Percentiles rank a stretch among this genome's conserved stretches.
phyloP scores from a whole-genome alignment of 495 filamentous ascomycete species.

The Rusavskia elegans region DNA sequence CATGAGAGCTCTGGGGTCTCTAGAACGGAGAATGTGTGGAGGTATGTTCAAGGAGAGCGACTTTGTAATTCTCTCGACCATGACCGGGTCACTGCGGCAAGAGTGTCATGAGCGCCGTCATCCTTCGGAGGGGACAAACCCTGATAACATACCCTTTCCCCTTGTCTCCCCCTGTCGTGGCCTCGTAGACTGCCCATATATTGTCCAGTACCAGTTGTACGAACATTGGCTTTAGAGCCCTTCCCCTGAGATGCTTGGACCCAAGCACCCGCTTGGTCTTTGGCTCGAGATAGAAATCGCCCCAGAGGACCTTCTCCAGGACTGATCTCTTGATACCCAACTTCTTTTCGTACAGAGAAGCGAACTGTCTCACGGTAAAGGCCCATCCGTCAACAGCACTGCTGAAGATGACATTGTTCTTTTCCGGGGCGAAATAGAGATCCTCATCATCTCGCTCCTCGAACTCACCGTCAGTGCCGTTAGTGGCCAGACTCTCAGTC shows the following conservation, averaged over 20 bases:
- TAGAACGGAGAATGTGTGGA: conserved; percentile 66
- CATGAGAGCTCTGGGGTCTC: conserved; percentile 70
- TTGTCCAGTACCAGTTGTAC: conserved; percentile 92
- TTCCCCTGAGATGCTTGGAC: conserved; percentile 83
- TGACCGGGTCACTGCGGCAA: conserved; percentile 48
- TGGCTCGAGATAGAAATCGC: conserved; percentile 89
- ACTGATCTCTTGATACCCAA: conserved; percentile 83
- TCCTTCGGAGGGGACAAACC: conserved; percentile 8
- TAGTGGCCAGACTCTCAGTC: conserved; percentile 24
- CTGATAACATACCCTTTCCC: conserved; percentile 54
- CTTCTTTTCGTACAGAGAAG: conserved; percentile 87
- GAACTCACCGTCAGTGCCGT: conserved; percentile 31
- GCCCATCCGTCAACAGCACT: conserved; percentile 97
- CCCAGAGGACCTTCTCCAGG: conserved; percentile 93
- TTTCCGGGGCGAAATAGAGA: conserved; percentile 94
- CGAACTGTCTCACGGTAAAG: conserved; percentile 91
- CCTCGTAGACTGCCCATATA: conserved; percentile 93
- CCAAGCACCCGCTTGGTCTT: conserved; percentile 90
- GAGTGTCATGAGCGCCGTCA: conserved; percentile 14
- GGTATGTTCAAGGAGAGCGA: conserved; percentile 72
- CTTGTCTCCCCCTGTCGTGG: conserved; percentile 65
- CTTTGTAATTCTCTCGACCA: conserved; percentile 90
- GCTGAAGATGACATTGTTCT: conserved; percentile 97
- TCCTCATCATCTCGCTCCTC: conserved; percentile 93
- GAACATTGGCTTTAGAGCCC: conserved; percentile 89